Evolutionary conservation across 2,329 filamentous ascomycete species (phyloP).

Genomic region (Cryphonectria radicalis): DNA sequence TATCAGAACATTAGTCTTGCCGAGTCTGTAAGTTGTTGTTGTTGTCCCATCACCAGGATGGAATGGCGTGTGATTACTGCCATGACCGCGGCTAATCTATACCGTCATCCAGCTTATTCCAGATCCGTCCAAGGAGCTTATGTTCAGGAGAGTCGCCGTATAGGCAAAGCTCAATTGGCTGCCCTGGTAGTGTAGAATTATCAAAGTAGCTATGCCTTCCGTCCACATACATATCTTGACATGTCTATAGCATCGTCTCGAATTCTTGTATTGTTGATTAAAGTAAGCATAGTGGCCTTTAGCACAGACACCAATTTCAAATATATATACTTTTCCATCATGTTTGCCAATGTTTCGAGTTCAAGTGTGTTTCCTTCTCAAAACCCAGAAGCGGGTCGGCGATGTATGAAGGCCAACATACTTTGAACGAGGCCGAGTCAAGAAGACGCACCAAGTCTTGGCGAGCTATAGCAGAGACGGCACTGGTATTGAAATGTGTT

Average conservation of each 20-base stretch:
- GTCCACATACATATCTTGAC: not conserved
- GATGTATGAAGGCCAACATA: not conserved
- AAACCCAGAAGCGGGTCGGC: not conserved
- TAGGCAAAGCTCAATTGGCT: not conserved
- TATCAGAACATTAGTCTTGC: slow-evolving; percentile 36
- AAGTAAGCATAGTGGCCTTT: not conserved
- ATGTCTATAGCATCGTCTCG: not conserved
- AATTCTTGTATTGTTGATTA: not conserved
- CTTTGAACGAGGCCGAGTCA: too few species aligned
- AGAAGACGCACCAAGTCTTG: too few species aligned
- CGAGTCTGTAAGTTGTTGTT: slow-evolving; percentile 17
- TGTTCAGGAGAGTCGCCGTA: slow-evolving; percentile 33
- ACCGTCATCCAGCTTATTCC: slow-evolving; percentile 29
- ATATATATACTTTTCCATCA: not conserved
- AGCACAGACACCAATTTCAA: not conserved
- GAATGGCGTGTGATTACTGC: slow-evolving; percentile 15
- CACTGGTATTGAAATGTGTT: too few species aligned
- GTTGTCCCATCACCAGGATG: slow-evolving; percentile 24
- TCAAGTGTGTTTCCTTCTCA: not conserved
- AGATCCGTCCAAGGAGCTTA: slow-evolving; percentile 33
- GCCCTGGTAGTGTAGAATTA: not conserved
- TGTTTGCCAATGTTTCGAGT: too few species aligned
- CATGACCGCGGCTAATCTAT: not conserved
- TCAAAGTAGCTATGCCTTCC: not conserved
- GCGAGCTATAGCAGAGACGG: too few species aligned